Base-by-base conservation (phyloP, 2,329 filamentous ascomycete genomes). In the Alternaria brassicicola region DNA sequence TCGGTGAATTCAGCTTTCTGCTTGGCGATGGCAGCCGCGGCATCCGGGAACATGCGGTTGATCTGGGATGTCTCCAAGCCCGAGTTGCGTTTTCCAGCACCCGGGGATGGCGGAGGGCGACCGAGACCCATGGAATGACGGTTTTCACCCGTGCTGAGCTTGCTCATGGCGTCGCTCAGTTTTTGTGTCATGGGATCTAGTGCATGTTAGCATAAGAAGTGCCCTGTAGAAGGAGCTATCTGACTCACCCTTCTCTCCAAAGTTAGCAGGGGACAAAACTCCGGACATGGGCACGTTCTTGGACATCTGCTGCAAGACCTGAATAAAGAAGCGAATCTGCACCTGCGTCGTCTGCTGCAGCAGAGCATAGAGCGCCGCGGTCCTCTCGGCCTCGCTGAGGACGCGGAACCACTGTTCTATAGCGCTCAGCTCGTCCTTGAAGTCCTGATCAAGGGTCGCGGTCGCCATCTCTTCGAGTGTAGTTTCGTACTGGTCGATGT, bases 321-420 rank as follows among this genome's bases (percentile, higher is more conserved):
- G 94, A 68, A 98, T 98, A 80, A 99, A 99, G 84, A 99, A 99
- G 54, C 95, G 89, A 75, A 98, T 97, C 81, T 99, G 95, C 61
- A 99, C 94, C 80, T 98, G 95, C 4, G 95, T 99, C 6, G 95
- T 98, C 84, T 99, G 95, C 82, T 99, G 95, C 59, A 99, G 84
- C 69, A 99, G 83, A 61, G 95, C 94, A 78, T 99, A 99, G 57
- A 98, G 82, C 47, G 95, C 95, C 62, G 95, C 95, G 19, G 95
- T 99, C 63, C 95, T 87, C 80, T 99, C 95, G 26, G 95, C 93
- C 80, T 98, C 95, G 74, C 94, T 98, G 65, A 99, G 83, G 52
- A 99, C 95, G 62, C 93, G 90, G 79, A 99, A 99, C 95, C 95
- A 99, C 83, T 99, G 95, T 81, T 99, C 95, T 74, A 99, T 99